These are phyloP conservation scores for Vicia sativa DNA, from an alignment of 306 rosid species.

Conservation along the genomic window DNA sequence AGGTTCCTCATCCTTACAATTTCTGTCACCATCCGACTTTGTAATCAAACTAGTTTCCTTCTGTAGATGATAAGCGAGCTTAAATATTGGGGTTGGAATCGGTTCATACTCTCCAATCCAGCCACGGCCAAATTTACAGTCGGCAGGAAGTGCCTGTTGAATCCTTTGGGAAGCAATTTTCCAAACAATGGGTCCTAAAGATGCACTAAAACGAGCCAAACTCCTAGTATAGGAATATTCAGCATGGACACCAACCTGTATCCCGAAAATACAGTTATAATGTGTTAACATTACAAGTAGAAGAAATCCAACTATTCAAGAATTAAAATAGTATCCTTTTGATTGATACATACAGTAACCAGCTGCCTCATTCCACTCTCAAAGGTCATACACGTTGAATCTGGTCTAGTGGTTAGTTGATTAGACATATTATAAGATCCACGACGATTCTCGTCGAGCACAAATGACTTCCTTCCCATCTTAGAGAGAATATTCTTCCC, in stretches of 20 bases:
- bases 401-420: slow-evolving; percentile 63
- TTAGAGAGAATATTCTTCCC: slow-evolving; percentile 69
- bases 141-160: slow-evolving; percentile 79
- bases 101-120: slow-evolving; percentile 99
- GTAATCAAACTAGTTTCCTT: slow-evolving; percentile 51
- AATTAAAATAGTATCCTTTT: slow-evolving; percentile 28
- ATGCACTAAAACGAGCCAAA: slow-evolving; percentile 91
- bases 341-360: slow-evolving; percentile 73
- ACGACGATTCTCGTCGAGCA: slow-evolving; percentile 77
- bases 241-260: slow-evolving; percentile 96
- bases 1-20: slow-evolving; percentile 47
- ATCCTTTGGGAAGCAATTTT: slow-evolving; percentile 85
- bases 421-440: slow-evolving; percentile 63
- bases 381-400: slow-evolving; percentile 75
- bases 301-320: slow-evolving; percentile 32
- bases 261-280: slow-evolving; percentile 17
- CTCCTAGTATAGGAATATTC: slow-evolving; percentile 94
- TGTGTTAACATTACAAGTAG: slow-evolving; percentile 16
- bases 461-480: slow-evolving; percentile 72
- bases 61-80: slow-evolving; percentile 51
- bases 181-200: slow-evolving; percentile 93
- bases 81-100: slow-evolving; percentile 75
- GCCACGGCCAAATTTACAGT: slow-evolving; percentile 86
- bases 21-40: slow-evolving; percentile 48
- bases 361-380: slow-evolving; percentile 86